Conservation (phyloP, 306 rosid species). For the Begonia fuchsioides region DNA sequence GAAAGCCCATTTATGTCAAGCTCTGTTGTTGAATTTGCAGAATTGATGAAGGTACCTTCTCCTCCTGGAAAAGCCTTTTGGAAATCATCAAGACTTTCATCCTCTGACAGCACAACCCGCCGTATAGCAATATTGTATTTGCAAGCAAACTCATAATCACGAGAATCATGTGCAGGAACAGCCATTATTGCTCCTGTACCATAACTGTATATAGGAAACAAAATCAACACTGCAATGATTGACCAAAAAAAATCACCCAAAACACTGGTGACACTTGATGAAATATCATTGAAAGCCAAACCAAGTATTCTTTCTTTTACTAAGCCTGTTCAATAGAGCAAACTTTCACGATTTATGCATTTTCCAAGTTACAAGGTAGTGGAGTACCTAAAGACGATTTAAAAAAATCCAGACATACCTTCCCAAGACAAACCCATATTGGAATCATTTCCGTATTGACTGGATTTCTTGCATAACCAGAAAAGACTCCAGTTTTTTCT, state of each 20-base stretch:
- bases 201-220: slow-evolving; percentile 34
- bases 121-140: slow-evolving; percentile 49
- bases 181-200: slow-evolving; percentile 99
- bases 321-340: too few relatives aligned
- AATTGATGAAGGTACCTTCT: slow-evolving; percentile 52
- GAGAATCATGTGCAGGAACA: slow-evolving; percentile 88
- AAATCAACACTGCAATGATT: too few relatives aligned
- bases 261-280: too few relatives aligned
- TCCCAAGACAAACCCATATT: slow-evolving; percentile 90
- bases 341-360: slow-evolving; percentile 8
- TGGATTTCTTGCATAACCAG: slow-evolving; percentile 88
- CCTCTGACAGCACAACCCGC: slow-evolving; percentile 59
- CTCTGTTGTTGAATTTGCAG: slow-evolving; percentile 40
- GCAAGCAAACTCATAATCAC: slow-evolving; percentile 80
- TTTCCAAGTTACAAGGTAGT: slow-evolving; percentile 4
- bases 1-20: slow-evolving; percentile 69
- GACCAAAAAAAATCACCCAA: too few relatives aligned
- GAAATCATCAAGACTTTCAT: slow-evolving; percentile 25
- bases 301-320: too few relatives aligned
- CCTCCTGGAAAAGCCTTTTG: slow-evolving; percentile 66
- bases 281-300: too few relatives aligned
- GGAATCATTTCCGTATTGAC: slow-evolving; percentile 77
- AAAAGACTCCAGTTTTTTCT: slow-evolving; percentile 85
- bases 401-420: slow-evolving; percentile 46
- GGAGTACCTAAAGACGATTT: slow-evolving; percentile 3